Evolutionary conservation across 1,284 basidiomycete genomes (phyloP).

Genomic region (Fistulinella cinereoalba): DNA sequence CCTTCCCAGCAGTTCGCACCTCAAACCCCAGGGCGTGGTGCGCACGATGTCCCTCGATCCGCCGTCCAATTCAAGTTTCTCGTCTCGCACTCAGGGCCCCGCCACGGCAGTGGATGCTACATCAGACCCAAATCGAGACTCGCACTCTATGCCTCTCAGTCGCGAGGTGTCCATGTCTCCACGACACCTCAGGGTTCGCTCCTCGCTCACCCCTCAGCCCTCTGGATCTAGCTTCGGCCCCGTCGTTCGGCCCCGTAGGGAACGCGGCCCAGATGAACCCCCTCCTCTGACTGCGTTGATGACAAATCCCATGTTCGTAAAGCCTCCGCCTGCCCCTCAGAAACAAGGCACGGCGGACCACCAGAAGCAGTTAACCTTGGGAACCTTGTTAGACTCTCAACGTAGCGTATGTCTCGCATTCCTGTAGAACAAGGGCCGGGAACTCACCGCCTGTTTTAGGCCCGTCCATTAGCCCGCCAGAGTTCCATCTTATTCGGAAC

Average conservation of each 20-base stretch:
- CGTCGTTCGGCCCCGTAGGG: slow-evolving; percentile 35
- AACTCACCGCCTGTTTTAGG: slow-evolving; percentile 31
- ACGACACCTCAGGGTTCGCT: slow-evolving; percentile 58
- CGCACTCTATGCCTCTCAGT: slow-evolving; percentile 33
- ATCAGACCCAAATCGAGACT: slow-evolving; percentile 41
- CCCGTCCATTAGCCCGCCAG: slow-evolving; percentile 46
- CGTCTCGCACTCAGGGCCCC: slow-evolving; percentile 18
- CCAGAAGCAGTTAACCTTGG: slow-evolving; percentile 49
- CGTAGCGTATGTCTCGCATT: slow-evolving; percentile 44
- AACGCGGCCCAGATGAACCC: slow-evolving; percentile 58
- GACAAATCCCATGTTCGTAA: slow-evolving; percentile 68
- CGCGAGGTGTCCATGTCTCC: slow-evolving; percentile 40
- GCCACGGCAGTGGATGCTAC: slow-evolving; percentile 33
- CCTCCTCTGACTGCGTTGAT: slow-evolving; percentile 57
- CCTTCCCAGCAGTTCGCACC: slow-evolving; percentile 26
- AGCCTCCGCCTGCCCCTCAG: slow-evolving; percentile 45
- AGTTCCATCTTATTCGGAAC: slow-evolving; percentile 50
- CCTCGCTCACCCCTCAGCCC: slow-evolving; percentile 66
- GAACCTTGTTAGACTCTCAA: slow-evolving; percentile 57
- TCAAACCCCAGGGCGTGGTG: slow-evolving; percentile 34
- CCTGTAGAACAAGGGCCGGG: neutral
- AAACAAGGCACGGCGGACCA: slow-evolving; percentile 33
- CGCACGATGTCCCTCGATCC: slow-evolving; percentile 68
- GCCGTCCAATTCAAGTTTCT: slow-evolving; percentile 34
- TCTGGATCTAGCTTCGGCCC: slow-evolving; percentile 50